Base-by-base conservation (phyloP, 1,139 yeast genomes). In the Trichomonascaceae sp. region DNA sequence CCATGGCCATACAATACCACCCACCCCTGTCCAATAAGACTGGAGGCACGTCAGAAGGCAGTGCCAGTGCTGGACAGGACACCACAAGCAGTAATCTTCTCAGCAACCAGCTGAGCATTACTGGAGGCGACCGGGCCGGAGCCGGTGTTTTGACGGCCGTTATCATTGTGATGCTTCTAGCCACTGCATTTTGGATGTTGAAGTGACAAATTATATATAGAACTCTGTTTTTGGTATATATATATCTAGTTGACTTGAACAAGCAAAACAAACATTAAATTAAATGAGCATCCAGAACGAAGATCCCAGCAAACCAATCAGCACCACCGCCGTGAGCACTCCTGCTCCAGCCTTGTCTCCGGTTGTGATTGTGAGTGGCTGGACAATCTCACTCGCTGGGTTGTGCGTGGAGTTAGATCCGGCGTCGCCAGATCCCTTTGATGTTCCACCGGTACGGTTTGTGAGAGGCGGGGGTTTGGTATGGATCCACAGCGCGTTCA, bases 281-380 rank as follows among this genome's bases (percentile, higher is more conserved):
- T 35, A 39, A 13, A 31, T 29, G 28, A 82, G 59, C 57, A 84
- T 66, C 95, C 95, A 85, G 36, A 76, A 67, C 25, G 76, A 75
- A 27, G 77, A 60, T 2, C 74, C 80, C 27, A 82, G 59, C 34
- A 82, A 57, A 2, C 78, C 65, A 4, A 71, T 67, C 36, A 85
- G 76, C 34, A 81, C 63, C 27, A 81, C 53, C 8, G 78, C 78
- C 2, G 95, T 85, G 43, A 84, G 71, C 35, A 85, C 71, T 29
- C 85, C 84, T 2, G 95, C 95, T 38, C 94, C 95, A 1, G 92
- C 95, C 42, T 61, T 69, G 52, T 82, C 94, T 28, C 76, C 79
- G 11, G 47, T 37, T 14, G 42, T 37, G 34, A 52, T 50, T 4
- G 36, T 43, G 13, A 53, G 40, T n/a, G 37, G 43, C 30, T 47